Evolutionary conservation across 306 rosid genomes (phyloP).

Genomic region (Clitoria ternatea): DNA sequence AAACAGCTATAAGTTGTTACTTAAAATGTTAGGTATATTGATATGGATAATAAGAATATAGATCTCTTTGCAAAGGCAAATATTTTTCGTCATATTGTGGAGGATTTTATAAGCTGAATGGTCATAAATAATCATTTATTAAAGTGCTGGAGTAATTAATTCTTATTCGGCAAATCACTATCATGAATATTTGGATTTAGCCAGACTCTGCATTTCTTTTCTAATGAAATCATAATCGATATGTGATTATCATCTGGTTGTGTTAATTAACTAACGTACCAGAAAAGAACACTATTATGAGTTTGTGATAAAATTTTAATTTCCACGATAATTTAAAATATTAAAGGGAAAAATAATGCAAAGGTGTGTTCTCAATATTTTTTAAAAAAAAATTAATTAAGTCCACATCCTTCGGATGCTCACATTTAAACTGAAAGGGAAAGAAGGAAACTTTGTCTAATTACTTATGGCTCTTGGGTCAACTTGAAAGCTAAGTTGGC

Average conservation of each 20-base stretch:
- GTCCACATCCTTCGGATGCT: slow-evolving; percentile 1
- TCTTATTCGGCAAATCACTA: not conserved
- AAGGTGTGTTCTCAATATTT: not conserved
- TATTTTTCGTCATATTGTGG: not conserved
- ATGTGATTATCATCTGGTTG: not conserved
- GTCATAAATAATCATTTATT: not conserved
- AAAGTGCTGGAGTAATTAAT: not conserved
- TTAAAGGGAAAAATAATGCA: not conserved
- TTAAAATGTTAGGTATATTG: no score
- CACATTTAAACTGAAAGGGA: not conserved
- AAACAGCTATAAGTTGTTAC: no score
- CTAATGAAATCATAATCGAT: not conserved
- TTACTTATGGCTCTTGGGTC: not conserved
- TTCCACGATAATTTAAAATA: not conserved
- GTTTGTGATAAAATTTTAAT: not conserved
- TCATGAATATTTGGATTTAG: not conserved
- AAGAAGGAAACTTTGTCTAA: not conserved
- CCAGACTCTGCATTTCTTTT: not conserved
- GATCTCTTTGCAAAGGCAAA: no score
- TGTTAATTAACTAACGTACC: not conserved
- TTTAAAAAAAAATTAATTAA: not conserved
- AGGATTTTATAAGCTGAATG: not conserved
- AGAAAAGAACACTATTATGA: no score
- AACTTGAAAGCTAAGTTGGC: slow-evolving; percentile 15
- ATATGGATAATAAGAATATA: no score